Conservation (phyloP, 768 basidiomycete genomes). For the Rhizopogon sp. region DNA sequence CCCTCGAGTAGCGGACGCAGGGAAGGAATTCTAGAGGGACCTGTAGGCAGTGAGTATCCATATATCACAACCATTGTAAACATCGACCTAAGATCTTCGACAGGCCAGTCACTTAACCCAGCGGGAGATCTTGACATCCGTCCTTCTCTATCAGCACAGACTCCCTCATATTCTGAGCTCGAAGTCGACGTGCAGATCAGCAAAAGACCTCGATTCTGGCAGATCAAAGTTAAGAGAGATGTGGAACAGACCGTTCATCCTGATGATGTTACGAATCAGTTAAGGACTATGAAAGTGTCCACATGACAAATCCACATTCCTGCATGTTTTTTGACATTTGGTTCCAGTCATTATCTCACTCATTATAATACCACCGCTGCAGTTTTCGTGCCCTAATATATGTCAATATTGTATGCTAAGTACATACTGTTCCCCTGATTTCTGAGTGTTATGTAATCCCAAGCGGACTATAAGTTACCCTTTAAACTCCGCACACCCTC, state of each 20-base stretch:
- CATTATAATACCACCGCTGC: too few relatives aligned
- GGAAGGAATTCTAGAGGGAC: neutral
- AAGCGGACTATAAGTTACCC: too few relatives aligned
- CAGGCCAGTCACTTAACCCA: neutral
- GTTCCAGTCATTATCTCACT: too few relatives aligned
- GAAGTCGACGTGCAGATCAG: constrained; percentile 36
- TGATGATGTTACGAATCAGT: constrained; percentile 37
- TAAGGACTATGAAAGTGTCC: constrained; percentile 37
- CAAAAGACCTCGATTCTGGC: constrained; percentile 36
- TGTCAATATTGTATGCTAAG: too few relatives aligned
- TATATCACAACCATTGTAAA: neutral
- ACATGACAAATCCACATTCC: neutral
- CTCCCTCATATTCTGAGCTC: constrained; percentile 2
- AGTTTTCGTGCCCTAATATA: too few relatives aligned
- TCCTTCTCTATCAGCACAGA: neutral
- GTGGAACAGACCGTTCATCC: constrained; percentile 31
- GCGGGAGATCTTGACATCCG: constrained; percentile 3
- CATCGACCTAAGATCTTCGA: neutral
- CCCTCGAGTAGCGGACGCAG: neutral
- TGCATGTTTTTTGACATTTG: neutral
- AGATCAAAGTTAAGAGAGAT: constrained; percentile 24
- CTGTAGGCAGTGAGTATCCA: too few relatives aligned
- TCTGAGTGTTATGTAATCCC: too few relatives aligned
- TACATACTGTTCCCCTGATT: too few relatives aligned
- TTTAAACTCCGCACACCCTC: neutral